Evolutionary conservation across 1,284 basidiomycete genomes (phyloP), one percentile per base, ranked within the genome.

Genomic region (Coriolopsis trogii): DNA sequence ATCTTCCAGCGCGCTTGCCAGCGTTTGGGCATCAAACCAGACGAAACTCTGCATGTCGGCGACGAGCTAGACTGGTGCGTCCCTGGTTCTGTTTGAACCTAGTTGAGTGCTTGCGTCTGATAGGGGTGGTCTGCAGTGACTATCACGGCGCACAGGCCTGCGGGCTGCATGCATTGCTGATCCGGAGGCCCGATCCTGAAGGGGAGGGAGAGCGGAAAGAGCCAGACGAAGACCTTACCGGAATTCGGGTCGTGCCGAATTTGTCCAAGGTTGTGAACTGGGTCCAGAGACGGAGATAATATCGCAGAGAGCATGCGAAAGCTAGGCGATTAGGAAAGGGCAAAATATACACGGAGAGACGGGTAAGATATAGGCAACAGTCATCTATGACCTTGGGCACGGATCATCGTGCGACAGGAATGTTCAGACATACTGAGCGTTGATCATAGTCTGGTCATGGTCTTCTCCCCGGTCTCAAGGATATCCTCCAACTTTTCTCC

Each of bases 401-500:
- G n/a, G n/a, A n/a, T n/a, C n/a, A n/a, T n/a, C n/a, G n/a, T n/a
- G n/a, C n/a, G n/a, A n/a, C n/a, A n/a, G n/a, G n/a, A n/a, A n/a
- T n/a, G n/a, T n/a, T n/a, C n/a, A n/a, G n/a, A n/a, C n/a, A n/a
- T n/a, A n/a, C n/a, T n/a, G n/a, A n/a, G n/a, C n/a, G n/a, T n/a
- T 13, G 13, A 21, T 41, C 45, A 44, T 33, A 28, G 12, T 26
- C 46, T 46, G 2, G 21, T 29, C n/a, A 51, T 38, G 10, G 62
- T 49, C 53, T 42, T 26, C 51, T 64, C 51, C 56, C 59, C 33
- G 44, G 41, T 3, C 30, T 40, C 15, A 47, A 84, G 80, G 20
- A 90, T 71, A 58, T 90, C 85, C 67, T 89, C 81, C 1, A 87
- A 73, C 60, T 81, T 84, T 51, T 89, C 84, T 16, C 87, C 92